Evolutionary conservation across 352 stramenopile species (phyloP), one percentile per base, ranked within the genome.

Genomic region (Phytophthora vignae): DNA sequence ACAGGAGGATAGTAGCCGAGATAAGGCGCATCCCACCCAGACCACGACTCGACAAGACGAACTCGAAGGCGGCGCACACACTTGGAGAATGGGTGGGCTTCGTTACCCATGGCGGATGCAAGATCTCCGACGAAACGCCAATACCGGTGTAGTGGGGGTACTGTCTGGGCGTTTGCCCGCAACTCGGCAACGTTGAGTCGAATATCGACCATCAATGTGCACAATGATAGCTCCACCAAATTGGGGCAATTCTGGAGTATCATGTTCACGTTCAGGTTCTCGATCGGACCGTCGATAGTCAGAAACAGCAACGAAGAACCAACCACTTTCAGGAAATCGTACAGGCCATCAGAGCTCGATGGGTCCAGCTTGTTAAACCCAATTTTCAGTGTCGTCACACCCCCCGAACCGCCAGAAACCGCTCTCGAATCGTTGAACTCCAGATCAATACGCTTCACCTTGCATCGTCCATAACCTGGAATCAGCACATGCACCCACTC

Each of bases 131-230:
- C 8, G 17, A 49, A 49, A 49, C 19, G 8, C 42, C 42, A 49
- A 49, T 49, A 49, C n/a, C 42, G 42, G 42, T 49, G 42, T 4
- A 49, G 42, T 21, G 42, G 42, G 4, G 42, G 42, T 49, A 49
- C 4, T 21, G n/a, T 2, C 42, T 49, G 42, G 42, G 5, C 12
- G 42, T 49, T n/a, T 3, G 42, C 42, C 4, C 42, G 42, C 17
- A 49, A 49, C n/a, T 49, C 42, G 42, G 19, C 42, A 49, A 49
- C 42, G 42, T 49, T 49, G 42, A 49, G 42, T 49, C 42, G 42
- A 21, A 49, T 21, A 49, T 49, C 42, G 15, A 49, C 15, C 9
- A 49, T 21, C n/a, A 49, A 21, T 8, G 17, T 49, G 42, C 42
- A 49, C 42, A 49, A 49, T 49, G 42, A 2, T 17, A 49, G 19